phyloP scores from a whole-genome alignment of 345 rosid genomes.

The Euphorbia lathyris region DNA sequence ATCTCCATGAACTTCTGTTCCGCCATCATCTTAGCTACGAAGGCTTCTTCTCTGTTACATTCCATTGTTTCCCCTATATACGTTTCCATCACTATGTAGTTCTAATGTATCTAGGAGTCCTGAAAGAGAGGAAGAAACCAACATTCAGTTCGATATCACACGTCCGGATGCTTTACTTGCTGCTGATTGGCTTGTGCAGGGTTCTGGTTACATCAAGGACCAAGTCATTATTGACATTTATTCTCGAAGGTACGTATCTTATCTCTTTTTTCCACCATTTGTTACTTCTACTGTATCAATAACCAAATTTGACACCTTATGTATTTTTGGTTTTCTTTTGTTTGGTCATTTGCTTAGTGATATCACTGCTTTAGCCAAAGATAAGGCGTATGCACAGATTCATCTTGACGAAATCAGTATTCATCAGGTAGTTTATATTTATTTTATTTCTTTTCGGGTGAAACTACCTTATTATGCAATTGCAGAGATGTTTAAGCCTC shows the following conservation, averaged over 20 bases:
- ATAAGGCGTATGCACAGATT: slow-evolving; percentile 88
- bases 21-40: too few relatives aligned
- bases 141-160: slow-evolving; percentile 30
- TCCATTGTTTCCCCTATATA: too few relatives aligned
- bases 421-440: slow-evolving; percentile 61
- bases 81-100: too few relatives aligned
- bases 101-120: too few relatives aligned
- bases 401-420: slow-evolving; percentile 85
- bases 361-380: slow-evolving; percentile 84
- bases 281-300: too few relatives aligned
- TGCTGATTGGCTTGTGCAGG: slow-evolving; percentile 73
- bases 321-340: too few relatives aligned
- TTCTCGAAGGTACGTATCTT: too few relatives aligned
- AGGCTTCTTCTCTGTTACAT: too few relatives aligned
- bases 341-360: slow-evolving; percentile 58
- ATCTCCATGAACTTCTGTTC: too few relatives aligned
- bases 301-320: slow-evolving; percentile 2
- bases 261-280: too few relatives aligned
- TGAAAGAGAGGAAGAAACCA: slow-evolving; percentile 35
- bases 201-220: slow-evolving; percentile 50
- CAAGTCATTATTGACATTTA: slow-evolving; percentile 44
- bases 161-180: slow-evolving; percentile 65
- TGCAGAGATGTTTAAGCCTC: neutral
- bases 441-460: neutral
- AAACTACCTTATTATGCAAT: slow-evolving; percentile 1